These are phyloP conservation scores for Filobasidium floriforme DNA, from an alignment of 768 basidiomycete genomes.

Conservation along the genomic window DNA sequence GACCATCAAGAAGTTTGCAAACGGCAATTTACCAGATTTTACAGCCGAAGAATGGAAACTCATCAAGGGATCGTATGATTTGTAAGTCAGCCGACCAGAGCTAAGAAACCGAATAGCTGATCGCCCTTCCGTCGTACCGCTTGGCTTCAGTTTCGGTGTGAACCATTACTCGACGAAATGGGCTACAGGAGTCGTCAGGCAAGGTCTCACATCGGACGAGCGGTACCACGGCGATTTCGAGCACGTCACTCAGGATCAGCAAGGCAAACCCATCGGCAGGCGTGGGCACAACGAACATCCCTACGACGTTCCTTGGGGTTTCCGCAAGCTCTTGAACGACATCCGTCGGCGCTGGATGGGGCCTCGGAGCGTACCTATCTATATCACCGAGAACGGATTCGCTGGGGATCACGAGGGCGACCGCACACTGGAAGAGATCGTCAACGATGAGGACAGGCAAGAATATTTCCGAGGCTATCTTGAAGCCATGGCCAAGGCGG, in stretches of 20 bases:
- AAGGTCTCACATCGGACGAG: neutral
- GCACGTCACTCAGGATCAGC: slow-evolving; percentile 8
- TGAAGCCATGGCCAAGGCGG: slow-evolving; percentile 1
- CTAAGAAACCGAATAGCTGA: neutral
- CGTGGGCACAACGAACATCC: slow-evolving; percentile 16
- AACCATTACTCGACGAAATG: slow-evolving; percentile 7
- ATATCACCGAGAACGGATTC: slow-evolving; percentile 19
- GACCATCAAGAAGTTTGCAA: neutral
- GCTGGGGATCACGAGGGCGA: slow-evolving; percentile 6
- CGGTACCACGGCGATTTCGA: neutral
- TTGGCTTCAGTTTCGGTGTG: too few relatives aligned
- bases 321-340: slow-evolving; percentile 12
- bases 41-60: neutral
- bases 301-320: slow-evolving; percentile 12
- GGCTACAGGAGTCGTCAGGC: slow-evolving; percentile 1
- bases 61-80: neutral
- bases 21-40: neutral
- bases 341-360: too few relatives aligned
- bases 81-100: neutral
- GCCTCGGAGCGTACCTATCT: slow-evolving; percentile 6
- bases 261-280: slow-evolving; percentile 9
- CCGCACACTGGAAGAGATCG: neutral
- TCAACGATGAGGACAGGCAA: too few relatives aligned
- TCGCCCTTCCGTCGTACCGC: neutral
- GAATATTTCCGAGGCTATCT: slow-evolving; percentile 10